phyloP scores from a whole-genome alignment of 108 stramenopile genomes.

The Skeletonema menzelii region DNA sequence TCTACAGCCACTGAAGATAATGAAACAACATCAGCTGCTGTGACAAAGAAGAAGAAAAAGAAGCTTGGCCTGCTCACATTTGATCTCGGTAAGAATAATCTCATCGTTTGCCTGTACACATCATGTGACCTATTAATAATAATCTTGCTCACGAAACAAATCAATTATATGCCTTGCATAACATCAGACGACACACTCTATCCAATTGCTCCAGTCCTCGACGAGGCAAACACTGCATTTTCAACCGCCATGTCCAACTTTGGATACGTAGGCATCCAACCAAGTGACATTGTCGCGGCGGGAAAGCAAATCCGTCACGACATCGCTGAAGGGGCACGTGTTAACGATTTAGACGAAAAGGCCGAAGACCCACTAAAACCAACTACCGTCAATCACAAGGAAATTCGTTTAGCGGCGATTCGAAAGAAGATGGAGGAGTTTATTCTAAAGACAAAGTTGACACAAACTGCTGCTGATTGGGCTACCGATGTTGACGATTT shows the following conservation, averaged over 20 bases:
- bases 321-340: constrained; percentile 44
- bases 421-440: constrained; percentile 83
- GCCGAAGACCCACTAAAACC: constrained; percentile 31
- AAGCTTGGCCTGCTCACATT: constrained; percentile 71
- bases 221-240: constrained; percentile 81
- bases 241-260: constrained; percentile 77
- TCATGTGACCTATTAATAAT: too few species aligned
- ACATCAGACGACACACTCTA: constrained; percentile 73
- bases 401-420: constrained; percentile 81
- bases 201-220: constrained; percentile 61
- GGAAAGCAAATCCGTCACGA: constrained; percentile 68
- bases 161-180: too few species aligned
- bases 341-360: not conserved
- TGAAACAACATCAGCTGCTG: constrained; percentile 14
- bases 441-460: constrained; percentile 69
- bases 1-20: constrained; percentile 32
- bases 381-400: constrained; percentile 67
- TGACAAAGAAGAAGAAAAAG: constrained; percentile 18
- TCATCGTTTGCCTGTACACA: not conserved
- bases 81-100: constrained; percentile 43
- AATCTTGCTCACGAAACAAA: too few species aligned
- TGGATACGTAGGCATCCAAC: constrained; percentile 64
- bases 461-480: constrained; percentile 81
- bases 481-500: constrained; percentile 76
- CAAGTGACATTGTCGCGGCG: constrained; percentile 76